These are phyloP conservation scores for Martensiomyces pterosporus DNA, from an alignment of 192 early-diverging fungal genomes.

Conservation along the genomic window DNA sequence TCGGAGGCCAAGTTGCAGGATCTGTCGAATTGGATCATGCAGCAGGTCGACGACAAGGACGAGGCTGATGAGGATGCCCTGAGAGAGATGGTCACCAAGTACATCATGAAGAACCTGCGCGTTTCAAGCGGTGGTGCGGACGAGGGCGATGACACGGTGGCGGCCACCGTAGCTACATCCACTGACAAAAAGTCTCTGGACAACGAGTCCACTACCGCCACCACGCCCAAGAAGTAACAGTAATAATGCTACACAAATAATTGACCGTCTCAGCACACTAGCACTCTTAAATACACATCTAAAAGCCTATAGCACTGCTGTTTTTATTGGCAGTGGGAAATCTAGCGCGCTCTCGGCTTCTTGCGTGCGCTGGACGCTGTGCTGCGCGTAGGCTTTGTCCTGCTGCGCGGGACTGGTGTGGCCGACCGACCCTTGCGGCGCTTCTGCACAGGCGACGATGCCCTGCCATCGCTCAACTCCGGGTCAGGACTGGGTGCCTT, in stretches of 20 bases:
- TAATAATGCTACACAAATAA: too few relatives aligned
- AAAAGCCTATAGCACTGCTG: not conserved
- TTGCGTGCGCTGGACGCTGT: constrained; percentile 24
- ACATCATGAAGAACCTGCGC: constrained; percentile 42
- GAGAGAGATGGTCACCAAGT: constrained; percentile 54
- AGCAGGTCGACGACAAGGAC: constrained; percentile 52
- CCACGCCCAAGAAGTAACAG: not conserved
- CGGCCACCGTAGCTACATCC: constrained; percentile 36
- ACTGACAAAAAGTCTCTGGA: constrained; percentile 29
- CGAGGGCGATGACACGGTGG: constrained; percentile 31
- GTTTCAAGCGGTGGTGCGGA: constrained; percentile 14
- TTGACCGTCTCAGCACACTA: too few relatives aligned
- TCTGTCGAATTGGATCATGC: constrained; percentile 58
- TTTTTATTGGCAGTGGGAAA: too few relatives aligned
- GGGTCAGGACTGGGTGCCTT: constrained; percentile 11
- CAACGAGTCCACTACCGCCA: constrained; percentile 14
- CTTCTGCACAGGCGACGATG: constrained; percentile 23
- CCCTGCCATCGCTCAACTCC: not conserved
- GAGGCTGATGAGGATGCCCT: constrained; percentile 57
- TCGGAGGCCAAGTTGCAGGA: constrained; percentile 43
- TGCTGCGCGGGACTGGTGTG: constrained; percentile 37
- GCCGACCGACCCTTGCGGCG: constrained; percentile 28
- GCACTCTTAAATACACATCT: too few relatives aligned
- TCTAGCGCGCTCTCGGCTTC: constrained; percentile 24
- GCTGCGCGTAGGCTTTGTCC: constrained; percentile 28